Conservation (phyloP, 1,139 yeast species). For the Yarrowia galli region DNA sequence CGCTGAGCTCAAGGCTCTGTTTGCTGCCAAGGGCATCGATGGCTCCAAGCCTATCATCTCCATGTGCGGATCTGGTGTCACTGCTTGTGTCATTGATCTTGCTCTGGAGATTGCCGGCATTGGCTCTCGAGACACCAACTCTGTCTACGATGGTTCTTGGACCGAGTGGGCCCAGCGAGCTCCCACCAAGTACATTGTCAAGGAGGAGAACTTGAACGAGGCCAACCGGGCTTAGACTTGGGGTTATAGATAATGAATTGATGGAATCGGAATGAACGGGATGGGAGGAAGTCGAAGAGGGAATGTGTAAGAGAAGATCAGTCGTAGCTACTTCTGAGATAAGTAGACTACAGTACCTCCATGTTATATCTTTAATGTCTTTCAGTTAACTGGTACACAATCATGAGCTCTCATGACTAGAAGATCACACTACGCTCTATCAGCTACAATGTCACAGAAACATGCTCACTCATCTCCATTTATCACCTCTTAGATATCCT, state of each 20-base stretch:
- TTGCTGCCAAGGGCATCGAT: constrained; percentile 54
- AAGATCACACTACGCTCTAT: too few relatives aligned
- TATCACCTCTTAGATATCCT: too few relatives aligned
- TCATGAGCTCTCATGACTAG: too few relatives aligned
- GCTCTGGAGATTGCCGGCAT: constrained; percentile 69
- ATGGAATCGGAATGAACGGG: not conserved
- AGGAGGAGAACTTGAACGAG: constrained; percentile 31
- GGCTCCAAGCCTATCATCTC: constrained; percentile 71
- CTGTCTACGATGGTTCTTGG: constrained; percentile 96
- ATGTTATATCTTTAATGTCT: too few relatives aligned
- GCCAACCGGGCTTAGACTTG: constrained; percentile 7
- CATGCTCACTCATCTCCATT: too few relatives aligned
- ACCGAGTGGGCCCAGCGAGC: constrained; percentile 60
- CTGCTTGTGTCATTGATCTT: constrained; percentile 82
- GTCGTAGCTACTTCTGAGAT: too few relatives aligned
- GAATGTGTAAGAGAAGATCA: too few relatives aligned
- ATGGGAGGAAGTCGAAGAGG: too few relatives aligned
- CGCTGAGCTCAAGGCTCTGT: constrained; percentile 57
- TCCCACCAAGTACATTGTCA: constrained; percentile 40
- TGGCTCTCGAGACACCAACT: constrained; percentile 51
- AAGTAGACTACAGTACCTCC: too few relatives aligned
- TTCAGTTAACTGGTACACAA: too few relatives aligned
- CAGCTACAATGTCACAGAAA: too few relatives aligned
- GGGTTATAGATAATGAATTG: not conserved
- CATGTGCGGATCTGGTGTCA: constrained; percentile 96